Base-by-base conservation (phyloP, 1,284 basidiomycete genomes). In the Rhodotorula sp. region DNA sequence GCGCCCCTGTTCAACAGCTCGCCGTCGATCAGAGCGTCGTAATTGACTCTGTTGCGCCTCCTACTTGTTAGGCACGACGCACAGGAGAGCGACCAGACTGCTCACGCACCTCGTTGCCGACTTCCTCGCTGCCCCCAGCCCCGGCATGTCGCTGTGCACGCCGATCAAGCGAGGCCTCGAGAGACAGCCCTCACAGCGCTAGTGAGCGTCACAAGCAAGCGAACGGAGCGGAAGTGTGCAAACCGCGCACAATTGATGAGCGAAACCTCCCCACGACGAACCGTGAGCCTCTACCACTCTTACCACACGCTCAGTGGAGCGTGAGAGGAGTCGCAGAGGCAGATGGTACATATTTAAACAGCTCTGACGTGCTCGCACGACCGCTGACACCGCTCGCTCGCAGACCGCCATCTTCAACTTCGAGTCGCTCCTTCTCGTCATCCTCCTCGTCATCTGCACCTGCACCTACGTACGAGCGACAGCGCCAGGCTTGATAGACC, bases 401-500 rank as follows among this genome's bases (percentile, higher is more conserved):
- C 77, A 97, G 94, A 95, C 94, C 56, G 95, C 96, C 11, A 85
- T 99, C 48, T 97, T 99, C 87, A 95, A 97, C 83, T 99, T 99
- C 79, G 90, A 95, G 81, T 94, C 93, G 1, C 86, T 99, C 27
- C 85, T 99, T 20, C 88, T 96, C 76, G 93, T 96, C 79, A 89
- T 97, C 72, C 85, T 99, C 24, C 87, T 99, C 62, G 84, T 91
- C 79, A 94, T 98, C 71, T 99, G 96, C 83, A 98, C 95, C 55
- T 97, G 93, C 84, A 95, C 96, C 4, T 99, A 99, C 80, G 86
- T 95, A 24, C 88, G 95, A 64, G 89, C 92, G 0, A 88, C 92
- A 5, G 89, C 91, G 8, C 95, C 95, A 8, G 86, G 90, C 32
- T 82, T 99, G 11, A 86, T 99, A 36, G 96, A 99, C 81, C 84